Conservation (phyloP, 78 protist genomes). For the Guillardia theta region DNA sequence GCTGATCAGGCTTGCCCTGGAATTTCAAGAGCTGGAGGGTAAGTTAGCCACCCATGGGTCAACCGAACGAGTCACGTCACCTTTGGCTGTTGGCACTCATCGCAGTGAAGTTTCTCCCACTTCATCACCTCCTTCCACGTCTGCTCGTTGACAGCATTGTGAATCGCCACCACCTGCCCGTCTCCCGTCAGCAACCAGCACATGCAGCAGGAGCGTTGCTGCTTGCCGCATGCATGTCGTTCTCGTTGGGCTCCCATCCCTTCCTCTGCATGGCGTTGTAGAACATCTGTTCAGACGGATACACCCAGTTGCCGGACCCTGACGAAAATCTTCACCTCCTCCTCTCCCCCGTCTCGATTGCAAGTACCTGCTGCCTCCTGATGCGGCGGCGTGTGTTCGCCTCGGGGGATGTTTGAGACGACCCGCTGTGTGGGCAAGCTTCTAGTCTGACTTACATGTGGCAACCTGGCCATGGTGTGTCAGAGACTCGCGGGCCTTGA, state of each 20-base stretch:
- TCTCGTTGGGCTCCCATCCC: conserved; percentile 67
- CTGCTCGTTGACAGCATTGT: conserved; percentile 75
- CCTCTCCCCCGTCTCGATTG: too few relatives aligned
- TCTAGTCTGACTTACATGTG: conserved; percentile 59
- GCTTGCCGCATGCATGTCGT: conserved; percentile 62
- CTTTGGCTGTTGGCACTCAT: background rate
- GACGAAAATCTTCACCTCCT: too few relatives aligned
- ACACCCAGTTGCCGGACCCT: conserved; percentile 69
- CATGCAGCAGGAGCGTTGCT: too few relatives aligned
- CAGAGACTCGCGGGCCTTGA: background rate
- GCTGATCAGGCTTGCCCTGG: background rate
- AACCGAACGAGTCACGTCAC: too few relatives aligned
- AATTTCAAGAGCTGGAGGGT: background rate
- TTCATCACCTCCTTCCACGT: conserved; percentile 75
- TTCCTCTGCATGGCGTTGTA: conserved; percentile 78
- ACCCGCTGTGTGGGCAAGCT: conserved; percentile 53
- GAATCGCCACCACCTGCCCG: conserved; percentile 78
- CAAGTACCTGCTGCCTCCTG: background rate
- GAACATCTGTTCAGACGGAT: conserved; percentile 78
- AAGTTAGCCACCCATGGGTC: too few relatives aligned
- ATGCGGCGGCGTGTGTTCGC: background rate
- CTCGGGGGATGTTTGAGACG: conserved; percentile 61
- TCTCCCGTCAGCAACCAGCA: too few relatives aligned
- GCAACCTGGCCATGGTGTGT: background rate
- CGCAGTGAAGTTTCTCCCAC: conserved; percentile 56